Evolutionary conservation across 2,329 filamentous ascomycete genomes (phyloP).

Genomic region (Colletotrichum brevisporum): DNA sequence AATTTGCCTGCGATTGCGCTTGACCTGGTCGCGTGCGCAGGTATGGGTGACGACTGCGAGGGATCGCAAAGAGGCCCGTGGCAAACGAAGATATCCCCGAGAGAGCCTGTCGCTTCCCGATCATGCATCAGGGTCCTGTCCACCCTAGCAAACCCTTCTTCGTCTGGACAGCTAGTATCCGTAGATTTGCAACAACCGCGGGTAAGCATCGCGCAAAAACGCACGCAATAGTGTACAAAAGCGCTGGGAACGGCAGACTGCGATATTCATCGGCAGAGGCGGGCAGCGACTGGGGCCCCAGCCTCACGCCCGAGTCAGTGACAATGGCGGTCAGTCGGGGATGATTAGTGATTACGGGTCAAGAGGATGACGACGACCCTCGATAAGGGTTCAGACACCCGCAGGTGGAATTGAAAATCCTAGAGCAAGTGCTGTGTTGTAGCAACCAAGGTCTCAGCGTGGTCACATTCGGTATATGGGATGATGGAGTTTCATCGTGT

Average conservation of each 20-base stretch:
- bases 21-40: slow-evolving; percentile 36
- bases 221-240: background rate
- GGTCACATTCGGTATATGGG: background rate
- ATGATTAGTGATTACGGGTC: too few relatives aligned
- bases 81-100: slow-evolving; percentile 50
- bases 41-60: slow-evolving; percentile 25
- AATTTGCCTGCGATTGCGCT: slow-evolving; percentile 44
- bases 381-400: background rate
- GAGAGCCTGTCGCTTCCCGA: slow-evolving; percentile 38
- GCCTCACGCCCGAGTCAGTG: slow-evolving; percentile 27
- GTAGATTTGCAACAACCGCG: background rate
- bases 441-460: background rate
- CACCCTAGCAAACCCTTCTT: slow-evolving; percentile 6
- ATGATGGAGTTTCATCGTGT: slow-evolving; percentile 1
- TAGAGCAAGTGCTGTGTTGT: too few relatives aligned
- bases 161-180: background rate
- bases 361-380: slow-evolving; percentile 3
- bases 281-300: slow-evolving; percentile 12
- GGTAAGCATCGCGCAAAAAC: background rate
- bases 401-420: too few relatives aligned
- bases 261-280: slow-evolving; percentile 18
- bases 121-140: slow-evolving; percentile 24
- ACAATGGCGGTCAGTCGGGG: slow-evolving; percentile 32
- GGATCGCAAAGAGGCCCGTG: slow-evolving; percentile 50
- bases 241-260: background rate